Percentiles rank a stretch among this genome's conserved stretches.
Evolutionary conservation across 257 asterid species (phyloP).

Genomic region (Dorcoceras hygrometricum): DNA sequence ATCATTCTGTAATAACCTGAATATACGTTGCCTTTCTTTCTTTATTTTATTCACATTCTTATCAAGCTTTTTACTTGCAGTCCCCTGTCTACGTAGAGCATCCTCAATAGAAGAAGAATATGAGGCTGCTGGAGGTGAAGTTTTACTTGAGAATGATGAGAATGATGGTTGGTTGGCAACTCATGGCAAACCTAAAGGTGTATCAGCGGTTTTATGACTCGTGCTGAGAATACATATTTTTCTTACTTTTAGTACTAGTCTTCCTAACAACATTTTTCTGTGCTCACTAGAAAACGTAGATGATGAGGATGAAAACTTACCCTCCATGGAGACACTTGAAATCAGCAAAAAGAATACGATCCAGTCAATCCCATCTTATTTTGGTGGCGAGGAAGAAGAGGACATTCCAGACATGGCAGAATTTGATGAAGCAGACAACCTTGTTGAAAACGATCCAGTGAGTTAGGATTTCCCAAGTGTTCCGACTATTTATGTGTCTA

Average conservation of each 20-base stretch:
- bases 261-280: constrained; percentile 24
- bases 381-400: constrained; percentile 92
- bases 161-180: constrained; percentile 98
- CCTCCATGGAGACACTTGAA: constrained; percentile 84
- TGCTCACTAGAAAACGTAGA: constrained; percentile 53
- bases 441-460: constrained; percentile 84
- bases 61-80: constrained; percentile 37
- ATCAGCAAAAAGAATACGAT: constrained; percentile 65
- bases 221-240: background rate
- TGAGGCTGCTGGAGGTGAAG: constrained; percentile 98
- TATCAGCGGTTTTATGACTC: background rate
- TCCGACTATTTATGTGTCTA: constrained; percentile 7
- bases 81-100: constrained; percentile 94
- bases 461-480: constrained; percentile 27
- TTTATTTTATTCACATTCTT: constrained; percentile 3
- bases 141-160: constrained; percentile 82
- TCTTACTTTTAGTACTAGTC: background rate
- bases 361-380: constrained; percentile 70
- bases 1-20: background rate
- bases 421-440: constrained; percentile 77
- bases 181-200: constrained; percentile 90
- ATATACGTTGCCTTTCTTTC: background rate
- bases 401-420: constrained; percentile 93
- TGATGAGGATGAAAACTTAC: constrained; percentile 66
- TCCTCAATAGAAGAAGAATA: constrained; percentile 93